phyloP scores from a whole-genome alignment of 1,284 basidiomycete genomes.

The Neonothopanus nambi region DNA sequence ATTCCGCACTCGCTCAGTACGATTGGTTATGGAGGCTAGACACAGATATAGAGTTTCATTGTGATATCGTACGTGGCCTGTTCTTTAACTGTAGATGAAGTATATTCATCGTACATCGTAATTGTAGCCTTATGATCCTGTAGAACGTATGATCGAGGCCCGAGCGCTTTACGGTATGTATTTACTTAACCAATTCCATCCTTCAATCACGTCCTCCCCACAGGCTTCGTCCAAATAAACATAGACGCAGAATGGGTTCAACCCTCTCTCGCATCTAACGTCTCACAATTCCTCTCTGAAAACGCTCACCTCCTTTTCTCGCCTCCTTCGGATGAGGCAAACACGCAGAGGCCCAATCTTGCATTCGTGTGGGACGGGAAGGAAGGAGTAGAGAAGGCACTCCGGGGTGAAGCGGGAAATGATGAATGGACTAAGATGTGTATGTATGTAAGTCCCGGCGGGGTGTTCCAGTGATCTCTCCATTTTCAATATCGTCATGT shows the following conservation, averaged over 20 bases:
- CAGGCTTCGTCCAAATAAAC: conserved; percentile 28
- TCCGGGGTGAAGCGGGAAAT: conserved; percentile 25
- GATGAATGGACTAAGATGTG: conserved; percentile 26
- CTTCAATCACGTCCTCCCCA: neutral
- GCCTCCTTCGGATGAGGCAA: neutral
- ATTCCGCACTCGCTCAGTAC: conserved; percentile 26
- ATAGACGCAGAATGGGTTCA: conserved; percentile 28
- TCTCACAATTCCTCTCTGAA: conserved; percentile 25
- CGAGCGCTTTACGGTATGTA: conserved; percentile 26
- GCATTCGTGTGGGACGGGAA: conserved; percentile 25
- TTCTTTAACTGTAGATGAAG: neutral
- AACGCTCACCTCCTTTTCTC: conserved; percentile 14
- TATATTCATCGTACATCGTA: neutral
- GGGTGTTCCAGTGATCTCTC: too few relatives aligned
- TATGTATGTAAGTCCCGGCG: conserved; percentile 34
- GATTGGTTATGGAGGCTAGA: conserved; percentile 33
- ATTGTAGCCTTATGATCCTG: conserved; percentile 29
- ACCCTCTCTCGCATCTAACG: conserved; percentile 27
- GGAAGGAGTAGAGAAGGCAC: conserved; percentile 23
- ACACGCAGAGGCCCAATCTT: conserved; percentile 15
- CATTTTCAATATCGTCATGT: conserved; percentile 11
- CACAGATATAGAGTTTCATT: conserved; percentile 32
- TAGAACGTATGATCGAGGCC: conserved; percentile 24
- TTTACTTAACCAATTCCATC: neutral
- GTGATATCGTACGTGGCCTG: conserved; percentile 25